Evolutionary conservation across 2,329 filamentous ascomycete species (phyloP).

Genomic region (Xylaria multiplex): DNA sequence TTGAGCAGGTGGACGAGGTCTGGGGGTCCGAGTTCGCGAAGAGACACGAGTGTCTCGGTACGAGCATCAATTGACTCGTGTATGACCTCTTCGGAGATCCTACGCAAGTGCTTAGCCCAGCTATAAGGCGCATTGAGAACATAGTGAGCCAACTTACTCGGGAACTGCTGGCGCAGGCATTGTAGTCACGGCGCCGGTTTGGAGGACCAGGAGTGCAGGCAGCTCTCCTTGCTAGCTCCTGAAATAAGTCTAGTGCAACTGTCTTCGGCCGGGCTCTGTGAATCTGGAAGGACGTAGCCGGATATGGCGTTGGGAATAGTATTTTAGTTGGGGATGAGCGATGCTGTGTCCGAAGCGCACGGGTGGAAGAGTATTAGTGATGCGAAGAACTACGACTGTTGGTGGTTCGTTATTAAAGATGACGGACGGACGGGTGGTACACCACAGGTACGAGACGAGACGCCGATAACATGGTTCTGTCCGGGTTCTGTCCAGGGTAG

Average conservation of each 20-base stretch:
- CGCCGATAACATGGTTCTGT: background rate
- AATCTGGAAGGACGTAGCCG: background rate
- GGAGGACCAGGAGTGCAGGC: slow-evolving; percentile 31
- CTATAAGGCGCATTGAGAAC: slow-evolving; percentile 6
- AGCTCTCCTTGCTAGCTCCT: slow-evolving; percentile 35
- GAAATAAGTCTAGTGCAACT: background rate
- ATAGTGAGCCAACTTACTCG: slow-evolving; percentile 43
- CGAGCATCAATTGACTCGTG: slow-evolving; percentile 92
- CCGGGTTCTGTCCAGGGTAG: background rate
- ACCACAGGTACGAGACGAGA: slow-evolving; percentile 11
- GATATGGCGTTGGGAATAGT: background rate
- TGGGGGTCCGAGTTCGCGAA: slow-evolving; percentile 94
- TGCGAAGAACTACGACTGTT: slow-evolving; percentile 12
- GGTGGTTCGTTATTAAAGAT: slow-evolving; percentile 19
- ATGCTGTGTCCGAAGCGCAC: background rate
- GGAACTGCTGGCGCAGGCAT: slow-evolving; percentile 51
- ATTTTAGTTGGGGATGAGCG: slow-evolving; percentile 12
- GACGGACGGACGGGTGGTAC: slow-evolving; percentile 1
- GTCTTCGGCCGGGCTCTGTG: background rate
- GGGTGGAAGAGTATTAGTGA: slow-evolving; percentile 3
- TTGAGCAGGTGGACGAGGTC: slow-evolving; percentile 96
- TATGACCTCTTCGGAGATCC: slow-evolving; percentile 92
- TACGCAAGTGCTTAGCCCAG: slow-evolving; percentile 51
- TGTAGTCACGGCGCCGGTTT: slow-evolving; percentile 22
- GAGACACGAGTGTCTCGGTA: slow-evolving; percentile 83